Base-by-base conservation (phyloP, 2,329 filamentous ascomycete genomes). In the Cladosporium phlei region DNA sequence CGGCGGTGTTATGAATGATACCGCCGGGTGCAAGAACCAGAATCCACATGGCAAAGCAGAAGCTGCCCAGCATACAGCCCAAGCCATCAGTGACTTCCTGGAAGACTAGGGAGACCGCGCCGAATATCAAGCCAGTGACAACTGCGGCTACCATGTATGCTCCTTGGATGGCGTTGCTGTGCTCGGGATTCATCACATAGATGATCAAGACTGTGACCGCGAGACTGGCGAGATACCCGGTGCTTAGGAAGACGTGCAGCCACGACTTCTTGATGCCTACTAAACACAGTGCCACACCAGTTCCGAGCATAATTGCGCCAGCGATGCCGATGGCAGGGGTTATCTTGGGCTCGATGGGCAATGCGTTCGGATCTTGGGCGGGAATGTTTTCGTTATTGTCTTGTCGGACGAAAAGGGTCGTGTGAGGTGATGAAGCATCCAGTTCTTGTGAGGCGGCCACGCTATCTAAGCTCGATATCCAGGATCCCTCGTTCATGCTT, bases 1-100 rank as follows among this genome's bases (percentile, higher is more conserved):
- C 75, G 12, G 74, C 71, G 1, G 74, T 74, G 2, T 76, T 73
- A 4, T 73, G 71, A 30, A 96, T 72, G 25, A 95, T 71, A 1
- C 90, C 89, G 5, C 88, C 90, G 0, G 82, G 74, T 47, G 81
- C 83, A 33, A 96, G 68, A 19, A 83, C 83, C 35, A 96, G 74
- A 42, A 97, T 74, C 91, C 91, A 97, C 89, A 95, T 95, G 61
- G 83, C 82, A 6, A 93, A 62, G 53, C 83, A 88, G 64, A 93
- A 95, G 1, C 89, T 89, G 20, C 88, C 89, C 0, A 95, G 72
- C n/a, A 91, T 71, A 61, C 88, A 95, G 2, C 86, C 88, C n/a
- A 95, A 70, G 47, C 89, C 85, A 64, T 86, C 83, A 0, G 88
- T 89, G 34, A 95, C 74, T 57, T 96, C 89, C 47, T 81, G 79